Evolutionary conservation across 164 flowering plant species (phyloP), one percentile per base, ranked within the genome.

Genomic region (Nymphaea thermarum): DNA sequence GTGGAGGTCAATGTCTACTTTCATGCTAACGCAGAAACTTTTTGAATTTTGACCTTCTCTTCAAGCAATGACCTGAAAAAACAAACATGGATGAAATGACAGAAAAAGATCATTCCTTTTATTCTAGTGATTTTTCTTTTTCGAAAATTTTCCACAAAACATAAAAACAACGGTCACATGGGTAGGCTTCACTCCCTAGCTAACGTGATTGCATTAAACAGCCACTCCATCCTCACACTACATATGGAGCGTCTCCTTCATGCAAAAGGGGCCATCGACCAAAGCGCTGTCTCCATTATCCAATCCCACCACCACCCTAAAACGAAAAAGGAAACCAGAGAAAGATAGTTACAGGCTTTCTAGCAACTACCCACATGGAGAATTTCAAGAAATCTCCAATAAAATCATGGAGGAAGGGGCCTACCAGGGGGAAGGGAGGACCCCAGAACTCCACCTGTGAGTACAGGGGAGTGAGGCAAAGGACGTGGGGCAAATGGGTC

Each of bases 401-500:
- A 42, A 91, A 88, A 78, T 93, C 93, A 65, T 91, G 98, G 97
- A 94, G 87, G 82, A 94, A 94, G 76, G 98, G 97, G 12, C 97
- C 97, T 1, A 80, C 96, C 0, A 81, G 98, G 77, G 97, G 98
- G 70, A 94, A 94, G 80, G 98, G 98, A 12, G 98, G 98, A 2
- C 98, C 98, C 12, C 93, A 87, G 71, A 94, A 94, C 63, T 87
- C 97, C 4, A 73, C 87, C 2, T 94, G 98, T 61, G 87, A 87
- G 67, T 94, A 91, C 62, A 80, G 97, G 7, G 98, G 98, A 3
- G 98, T 94, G 42, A 72, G 98, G 43, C 98, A 94, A 73, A 76
- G 98, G 44, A 94, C 98, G 1, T 94, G 98, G 98, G 98, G 98
- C 10, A 94, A 94, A 80, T 94, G 98, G 98, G 98, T 94, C 43